Base-by-base conservation (phyloP, 176 grass and related monocot species). In the Pontederia crassipes region DNA sequence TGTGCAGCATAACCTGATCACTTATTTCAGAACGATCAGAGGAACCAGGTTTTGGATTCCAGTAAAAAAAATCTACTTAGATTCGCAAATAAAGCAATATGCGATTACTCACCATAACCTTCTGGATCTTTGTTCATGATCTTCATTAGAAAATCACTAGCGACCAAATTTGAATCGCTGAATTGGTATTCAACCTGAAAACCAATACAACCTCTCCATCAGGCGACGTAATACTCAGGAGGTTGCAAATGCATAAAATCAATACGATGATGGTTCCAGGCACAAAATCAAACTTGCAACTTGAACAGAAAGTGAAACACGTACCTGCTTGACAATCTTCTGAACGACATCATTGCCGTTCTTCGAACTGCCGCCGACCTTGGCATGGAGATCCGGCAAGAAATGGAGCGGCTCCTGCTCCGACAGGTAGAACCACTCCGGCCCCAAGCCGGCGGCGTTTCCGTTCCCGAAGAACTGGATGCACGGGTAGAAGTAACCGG, bases 51-150 rank as follows among this genome's bases (percentile, higher is more conserved):
- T 9, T 4, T 45, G 3, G 32, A 50, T 24, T 24, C 20, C 20
- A 24, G 20, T 24, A 24, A 24, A 24, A 24, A 24, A 24, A 24
- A 24, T n/a, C 20, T 24, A 24, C 20, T 24, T 24, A 24, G 20
- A 24, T 24, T 24, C 1, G 20, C 20, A 24, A 24, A 24, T 24
- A 24, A 24, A 24, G 20, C 20, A 24, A 24, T 24, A 24, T 24
- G 20, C 20, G 20, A 24, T 72, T 26, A 15, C 64, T 76, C 66
- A 90, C 87, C 87, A 11, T 90, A 90, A 0, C 87, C 87, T 57
- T 86, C 82, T 0, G 76, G 75, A 58, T 90, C 87, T 72, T 80
- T 90, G 82, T 75, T 90, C 82, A 90, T 90, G 46, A 90, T 86
- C 79, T 86, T 90, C 65, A 82, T 74, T 62, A 90, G 54, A 65